Conservation (phyloP, 176 grass and related monocot genomes). For the Eremochloa ophiuroides region DNA sequence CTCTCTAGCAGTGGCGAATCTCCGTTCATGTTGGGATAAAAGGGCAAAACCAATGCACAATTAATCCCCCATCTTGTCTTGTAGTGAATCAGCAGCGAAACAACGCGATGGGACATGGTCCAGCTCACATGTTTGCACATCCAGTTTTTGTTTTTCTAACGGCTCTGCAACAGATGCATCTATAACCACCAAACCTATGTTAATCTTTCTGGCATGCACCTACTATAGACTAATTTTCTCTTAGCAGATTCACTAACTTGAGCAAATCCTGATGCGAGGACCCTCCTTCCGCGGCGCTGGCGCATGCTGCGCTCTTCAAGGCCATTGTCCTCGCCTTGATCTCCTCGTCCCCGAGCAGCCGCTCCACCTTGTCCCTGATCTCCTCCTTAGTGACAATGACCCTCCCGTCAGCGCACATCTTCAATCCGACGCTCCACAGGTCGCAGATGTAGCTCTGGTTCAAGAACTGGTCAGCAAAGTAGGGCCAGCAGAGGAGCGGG, state of each 20-base stretch:
- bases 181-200: not conserved
- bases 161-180: not conserved
- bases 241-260: conserved; percentile 27
- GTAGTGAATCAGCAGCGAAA: no score
- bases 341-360: conserved; percentile 8
- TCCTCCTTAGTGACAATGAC: conserved; percentile 44
- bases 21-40: no score
- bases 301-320: conserved; percentile 26
- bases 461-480: conserved; percentile 49
- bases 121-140: not conserved
- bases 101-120: no score
- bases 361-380: conserved; percentile 26
- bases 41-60: no score
- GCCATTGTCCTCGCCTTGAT: conserved; percentile 22
- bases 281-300: conserved; percentile 27
- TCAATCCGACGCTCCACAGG: conserved; percentile 43
- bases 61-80: no score
- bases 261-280: conserved; percentile 32
- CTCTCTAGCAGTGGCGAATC: no score
- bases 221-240: not conserved
- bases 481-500: conserved; percentile 63
- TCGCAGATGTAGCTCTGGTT: conserved; percentile 60
- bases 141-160: not conserved
- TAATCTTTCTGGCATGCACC: not conserved
- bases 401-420: not conserved